These are phyloP conservation scores for Dalechampia spathulata DNA, from an alignment of 441 rosid genomes.

Conservation along the genomic window DNA sequence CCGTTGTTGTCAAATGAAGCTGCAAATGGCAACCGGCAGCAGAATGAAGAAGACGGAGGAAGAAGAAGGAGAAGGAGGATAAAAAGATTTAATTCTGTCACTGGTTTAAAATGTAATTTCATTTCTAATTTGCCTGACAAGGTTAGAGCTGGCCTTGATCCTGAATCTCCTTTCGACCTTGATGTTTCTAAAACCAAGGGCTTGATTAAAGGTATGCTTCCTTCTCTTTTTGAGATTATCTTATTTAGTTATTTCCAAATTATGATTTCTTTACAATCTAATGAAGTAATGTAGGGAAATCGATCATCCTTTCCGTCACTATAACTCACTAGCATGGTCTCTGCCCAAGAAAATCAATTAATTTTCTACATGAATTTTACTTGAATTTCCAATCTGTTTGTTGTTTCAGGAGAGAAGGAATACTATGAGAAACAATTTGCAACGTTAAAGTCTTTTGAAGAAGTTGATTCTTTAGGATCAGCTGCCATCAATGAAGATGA, in stretches of 20 bases:
- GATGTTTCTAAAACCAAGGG: conserved; percentile 39
- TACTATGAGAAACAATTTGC: conserved; percentile 67
- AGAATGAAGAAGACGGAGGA: not conserved
- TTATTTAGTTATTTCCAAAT: too few relatives aligned
- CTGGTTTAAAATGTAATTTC: conserved; percentile 38
- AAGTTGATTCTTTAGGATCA: conserved; percentile 44
- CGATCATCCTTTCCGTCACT: too few relatives aligned
- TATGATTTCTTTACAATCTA: too few relatives aligned
- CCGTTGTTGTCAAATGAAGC: conserved; percentile 23
- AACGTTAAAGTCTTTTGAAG: conserved; percentile 71
- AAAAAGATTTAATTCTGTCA: conserved; percentile 28
- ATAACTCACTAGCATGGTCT: too few relatives aligned
- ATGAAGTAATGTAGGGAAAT: too few relatives aligned
- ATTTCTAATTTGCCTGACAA: conserved; percentile 52
- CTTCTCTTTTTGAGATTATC: too few relatives aligned
- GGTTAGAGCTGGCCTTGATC: conserved; percentile 45
- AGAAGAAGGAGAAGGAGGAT: conserved; percentile 19
- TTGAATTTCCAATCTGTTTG: too few relatives aligned
- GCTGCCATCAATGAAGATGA: conserved; percentile 27
- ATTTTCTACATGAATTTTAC: too few relatives aligned
- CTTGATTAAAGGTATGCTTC: conserved; percentile 48
- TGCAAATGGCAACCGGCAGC: not conserved
- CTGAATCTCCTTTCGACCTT: conserved; percentile 34
- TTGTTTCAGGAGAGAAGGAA: conserved; percentile 53
- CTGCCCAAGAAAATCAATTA: too few relatives aligned